Evolutionary conservation across 2,329 filamentous ascomycete species (phyloP), one percentile per base, ranked within the genome.

Genomic region (Botrytis paeoniae): DNA sequence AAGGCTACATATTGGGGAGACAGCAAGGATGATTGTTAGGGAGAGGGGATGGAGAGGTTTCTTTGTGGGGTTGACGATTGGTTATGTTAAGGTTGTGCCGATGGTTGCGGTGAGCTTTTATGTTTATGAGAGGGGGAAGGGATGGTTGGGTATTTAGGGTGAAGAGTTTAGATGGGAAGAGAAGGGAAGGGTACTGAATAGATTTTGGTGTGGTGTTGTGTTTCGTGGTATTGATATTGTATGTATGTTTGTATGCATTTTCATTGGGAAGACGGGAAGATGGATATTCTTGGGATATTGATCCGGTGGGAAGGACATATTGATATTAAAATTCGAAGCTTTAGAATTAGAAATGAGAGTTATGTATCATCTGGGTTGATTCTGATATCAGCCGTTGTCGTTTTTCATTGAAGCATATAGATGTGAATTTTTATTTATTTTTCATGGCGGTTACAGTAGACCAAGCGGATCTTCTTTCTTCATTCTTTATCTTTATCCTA

Each of bases 51-150:
- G 91, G 74, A 86, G 88, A 69, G 96, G 96, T 0, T 98, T 97
- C 84, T 99, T 94, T 82, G 91, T 98, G 18, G 96, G 96, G 0
- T 83, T 99, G 81, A 93, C 92, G 1, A 98, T 99, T 82, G 96
- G 96, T 12, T 99, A 98, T 82, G 89, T 94, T 80, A 99, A 99
- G 85, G 89, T 98, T 69, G 87, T 98, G 75, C 96, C 96, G 5
- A 92, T 99, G 93, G 89, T 85, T 41, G 96, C 96, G 20, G 85
- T 88, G 71, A 86, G 85, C 77, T 91, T 91, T 80, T 91, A 88
- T 79, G 89, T 88, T 25, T 91, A 91, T 78, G 89, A 91, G 81
- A 85, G 89, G 74, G 83, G 87, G 77, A 91, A 91, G 84, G 86
- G 83, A 62, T 83, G 85, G 76, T 83, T 94, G 76, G 90, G 89